A percentile compares a stretch with the other conserved stretches of the same genome.
These are phyloP conservation scores for Globisporangium paroecandrum DNA, from an alignment of 352 stramenopile species.

Conservation along the genomic window DNA sequence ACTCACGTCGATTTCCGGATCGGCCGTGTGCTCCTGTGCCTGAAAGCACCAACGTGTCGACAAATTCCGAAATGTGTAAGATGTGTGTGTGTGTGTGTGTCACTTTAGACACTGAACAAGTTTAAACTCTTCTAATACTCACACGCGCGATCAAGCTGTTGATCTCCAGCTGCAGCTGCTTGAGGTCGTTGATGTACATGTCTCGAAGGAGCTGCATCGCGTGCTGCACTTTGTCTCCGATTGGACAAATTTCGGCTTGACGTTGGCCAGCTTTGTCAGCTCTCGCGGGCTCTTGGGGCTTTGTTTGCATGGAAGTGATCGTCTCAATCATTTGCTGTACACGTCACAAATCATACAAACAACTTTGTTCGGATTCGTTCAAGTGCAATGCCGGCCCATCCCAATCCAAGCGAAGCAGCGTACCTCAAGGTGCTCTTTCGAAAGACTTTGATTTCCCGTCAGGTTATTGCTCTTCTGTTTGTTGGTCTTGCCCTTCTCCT, in stretches of 20 bases:
- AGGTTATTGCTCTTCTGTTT: background rate
- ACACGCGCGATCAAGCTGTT: background rate
- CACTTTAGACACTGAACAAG: background rate
- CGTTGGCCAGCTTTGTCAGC: background rate
- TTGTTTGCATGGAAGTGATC: background rate
- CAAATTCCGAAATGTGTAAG: background rate
- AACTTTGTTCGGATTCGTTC: too few relatives aligned
- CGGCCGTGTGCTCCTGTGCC: background rate
- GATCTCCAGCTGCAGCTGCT: slow-evolving; percentile 2
- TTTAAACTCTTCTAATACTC: background rate
- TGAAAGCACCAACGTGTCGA: background rate
- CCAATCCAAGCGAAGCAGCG: too few relatives aligned
- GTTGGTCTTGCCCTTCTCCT: background rate
- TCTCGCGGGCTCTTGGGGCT: background rate
- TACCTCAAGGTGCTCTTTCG: background rate
- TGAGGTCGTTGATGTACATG: background rate
- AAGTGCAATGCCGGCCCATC: too few relatives aligned
- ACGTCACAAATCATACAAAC: too few relatives aligned
- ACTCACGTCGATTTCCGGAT: background rate
- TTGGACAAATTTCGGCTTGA: background rate
- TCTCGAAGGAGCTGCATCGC: background rate
- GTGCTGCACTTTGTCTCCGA: background rate
- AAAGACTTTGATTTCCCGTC: background rate
- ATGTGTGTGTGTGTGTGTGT: background rate
- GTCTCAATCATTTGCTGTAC: background rate